phyloP scores from a whole-genome alignment of 2,329 filamentous ascomycete genomes.

The Colletotrichum somersetense region DNA sequence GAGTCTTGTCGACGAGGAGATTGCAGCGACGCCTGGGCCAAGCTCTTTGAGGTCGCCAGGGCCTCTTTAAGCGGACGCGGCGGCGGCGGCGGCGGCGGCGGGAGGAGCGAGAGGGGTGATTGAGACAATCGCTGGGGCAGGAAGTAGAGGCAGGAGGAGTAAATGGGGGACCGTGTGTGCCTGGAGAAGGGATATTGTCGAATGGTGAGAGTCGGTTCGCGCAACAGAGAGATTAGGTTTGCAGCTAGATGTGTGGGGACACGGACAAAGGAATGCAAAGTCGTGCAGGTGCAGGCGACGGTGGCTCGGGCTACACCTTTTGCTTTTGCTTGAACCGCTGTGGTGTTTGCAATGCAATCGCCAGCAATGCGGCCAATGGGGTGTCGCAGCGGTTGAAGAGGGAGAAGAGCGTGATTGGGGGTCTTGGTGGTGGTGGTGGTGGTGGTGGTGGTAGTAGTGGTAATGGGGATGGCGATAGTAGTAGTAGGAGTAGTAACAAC shows the following conservation, averaged over 20 bases:
- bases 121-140: conserved; percentile 7
- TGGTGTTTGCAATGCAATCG: conserved; percentile 31
- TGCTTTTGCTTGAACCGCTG: conserved; percentile 20
- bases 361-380: conserved; percentile 31
- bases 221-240: conserved; percentile 36
- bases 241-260: conserved; percentile 34
- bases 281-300: conserved; percentile 2
- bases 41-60: conserved; percentile 36
- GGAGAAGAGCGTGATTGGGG: conserved; percentile 13
- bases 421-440: neutral
- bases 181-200: conserved; percentile 14
- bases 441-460: neutral
- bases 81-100: conserved; percentile 1
- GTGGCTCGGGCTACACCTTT: conserved; percentile 37
- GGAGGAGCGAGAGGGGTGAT: conserved; percentile 1
- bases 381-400: conserved; percentile 5
- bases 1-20: conserved; percentile 30
- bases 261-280: conserved; percentile 37
- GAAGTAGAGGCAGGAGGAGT: neutral
- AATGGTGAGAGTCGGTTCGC: conserved; percentile 16
- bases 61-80: conserved; percentile 32
- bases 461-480: neutral
- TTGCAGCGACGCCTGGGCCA: conserved; percentile 36
- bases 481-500: neutral
- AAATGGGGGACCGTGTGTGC: conserved; percentile 15